Evolutionary conservation across 1,284 basidiomycete species (phyloP).

Genomic region (Leccinum insolens): DNA sequence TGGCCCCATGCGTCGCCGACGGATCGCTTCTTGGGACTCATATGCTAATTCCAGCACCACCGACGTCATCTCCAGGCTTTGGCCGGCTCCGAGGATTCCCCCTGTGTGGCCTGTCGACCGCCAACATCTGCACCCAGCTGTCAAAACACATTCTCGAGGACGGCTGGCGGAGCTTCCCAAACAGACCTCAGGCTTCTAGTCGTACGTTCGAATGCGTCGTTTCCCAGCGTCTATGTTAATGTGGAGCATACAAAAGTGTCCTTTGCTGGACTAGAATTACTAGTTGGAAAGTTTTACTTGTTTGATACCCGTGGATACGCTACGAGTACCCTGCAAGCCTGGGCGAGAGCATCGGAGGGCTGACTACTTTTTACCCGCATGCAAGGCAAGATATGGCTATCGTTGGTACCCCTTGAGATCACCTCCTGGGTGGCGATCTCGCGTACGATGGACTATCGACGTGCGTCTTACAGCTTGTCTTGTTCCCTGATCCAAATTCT

Average conservation of each 20-base stretch:
- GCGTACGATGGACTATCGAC: conserved; percentile 69
- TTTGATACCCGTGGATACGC: conserved; percentile 68
- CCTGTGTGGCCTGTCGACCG: no score
- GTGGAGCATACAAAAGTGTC: conserved; percentile 47
- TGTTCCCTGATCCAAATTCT: conserved; percentile 1
- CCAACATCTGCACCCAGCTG: no score
- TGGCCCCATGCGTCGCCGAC: no score
- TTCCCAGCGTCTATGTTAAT: not conserved
- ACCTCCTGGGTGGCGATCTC: conserved; percentile 71
- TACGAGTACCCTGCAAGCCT: conserved; percentile 36
- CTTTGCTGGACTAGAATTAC: conserved; percentile 75
- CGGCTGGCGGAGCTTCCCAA: no score
- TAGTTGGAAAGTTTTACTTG: conserved; percentile 75
- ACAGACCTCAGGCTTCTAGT: no score
- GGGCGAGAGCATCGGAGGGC: not conserved
- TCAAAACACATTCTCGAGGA: no score
- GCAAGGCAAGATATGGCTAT: conserved; percentile 69
- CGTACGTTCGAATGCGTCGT: conserved; percentile 35
- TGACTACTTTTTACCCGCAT: not conserved
- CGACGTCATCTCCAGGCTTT: no score
- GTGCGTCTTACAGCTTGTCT: conserved; percentile 37
- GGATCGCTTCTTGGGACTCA: no score
- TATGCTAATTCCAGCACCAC: no score
- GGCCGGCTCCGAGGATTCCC: no score
- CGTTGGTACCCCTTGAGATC: conserved; percentile 59